phyloP scores from a whole-genome alignment of 2,329 filamentous ascomycete genomes.

The Alternaria triticimaculans region DNA sequence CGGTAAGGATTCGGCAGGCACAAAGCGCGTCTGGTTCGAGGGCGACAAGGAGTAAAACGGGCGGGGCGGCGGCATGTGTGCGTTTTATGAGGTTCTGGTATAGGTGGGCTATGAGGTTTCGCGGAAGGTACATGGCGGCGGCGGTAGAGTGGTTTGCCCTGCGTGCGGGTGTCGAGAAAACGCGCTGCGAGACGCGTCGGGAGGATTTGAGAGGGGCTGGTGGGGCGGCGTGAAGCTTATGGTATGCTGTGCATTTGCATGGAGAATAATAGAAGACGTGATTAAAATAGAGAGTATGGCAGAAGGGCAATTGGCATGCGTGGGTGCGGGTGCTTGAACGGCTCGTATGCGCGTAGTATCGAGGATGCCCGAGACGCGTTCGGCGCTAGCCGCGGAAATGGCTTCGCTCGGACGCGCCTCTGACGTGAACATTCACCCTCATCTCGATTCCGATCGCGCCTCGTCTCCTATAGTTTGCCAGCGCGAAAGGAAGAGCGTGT shows the following conservation, averaged over 20 bases:
- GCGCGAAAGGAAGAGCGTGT: too few species aligned
- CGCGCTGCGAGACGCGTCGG: conserved; percentile 37
- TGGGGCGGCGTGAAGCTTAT: conserved; percentile 23
- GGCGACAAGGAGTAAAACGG: conserved; percentile 88
- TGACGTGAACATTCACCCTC: conserved; percentile 27
- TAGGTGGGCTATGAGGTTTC: conserved; percentile 84
- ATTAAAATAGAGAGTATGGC: conserved; percentile 18
- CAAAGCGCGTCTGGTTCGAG: conserved; percentile 96
- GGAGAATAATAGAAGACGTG: conserved; percentile 25
- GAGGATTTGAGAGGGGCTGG: conserved; percentile 21
- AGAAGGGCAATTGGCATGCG: conserved; percentile 30
- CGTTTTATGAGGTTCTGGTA: conserved; percentile 88
- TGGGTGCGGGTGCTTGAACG: conserved; percentile 32
- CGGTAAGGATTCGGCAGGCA: conserved; percentile 90
- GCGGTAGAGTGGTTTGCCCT: conserved; percentile 19
- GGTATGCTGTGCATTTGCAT: conserved; percentile 18
- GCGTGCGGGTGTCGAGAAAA: conserved; percentile 21
- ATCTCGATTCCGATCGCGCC: conserved; percentile 17
- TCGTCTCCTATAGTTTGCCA: too few species aligned
- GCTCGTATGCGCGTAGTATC: conserved; percentile 21
- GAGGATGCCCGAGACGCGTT: conserved; percentile 30
- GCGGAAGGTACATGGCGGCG: conserved; percentile 85
- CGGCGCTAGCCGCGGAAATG: conserved; percentile 22
- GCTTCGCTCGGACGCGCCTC: conserved; percentile 22
- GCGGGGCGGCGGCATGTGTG: conserved; percentile 87